Base-by-base conservation (phyloP, 352 stramenopile species). In the Pythium sp. region DNA sequence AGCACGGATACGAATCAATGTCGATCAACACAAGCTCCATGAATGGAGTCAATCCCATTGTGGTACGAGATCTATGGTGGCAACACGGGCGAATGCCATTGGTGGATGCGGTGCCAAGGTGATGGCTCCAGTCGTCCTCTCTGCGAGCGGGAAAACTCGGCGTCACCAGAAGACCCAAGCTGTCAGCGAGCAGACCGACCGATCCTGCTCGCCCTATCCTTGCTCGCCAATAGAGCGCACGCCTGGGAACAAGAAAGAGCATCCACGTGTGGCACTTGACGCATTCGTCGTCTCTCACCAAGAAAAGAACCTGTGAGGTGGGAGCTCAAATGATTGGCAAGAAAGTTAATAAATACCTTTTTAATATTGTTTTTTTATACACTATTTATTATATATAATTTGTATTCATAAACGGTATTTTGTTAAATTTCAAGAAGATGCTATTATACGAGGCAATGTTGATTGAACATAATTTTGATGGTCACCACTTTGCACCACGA, bases 71-170 rank as follows among this genome's bases (percentile, higher is more conserved):
- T n/a, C 22, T 58, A 9, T 18, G 24, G 24, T 24, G 34, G 24
- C 53, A 26, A 36, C 26, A 38, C 32, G 26, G 26, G 53, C 53
- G 18, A 26, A 12, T 24, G 24, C 15, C 24, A 58, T 58, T 58
- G 53, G 53, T 26, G 26, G 53, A 38, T 58, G 53, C 6, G 53
- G 53, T 58, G 28, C 53, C 53, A 24, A 51, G 43, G 22, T 9
- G 43, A 36, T 38, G 53, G 53, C 53, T 58, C 43, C 43, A 51
- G 43, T 51, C 43, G 14, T 30, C 53, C 53, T 58, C 53, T 58
- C 53, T 38, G 15, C 26, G 53, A 12, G 5, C 12, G 53, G 18
- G 53, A 22, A n/a, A 6, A 7, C 14, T 38, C 26, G 53, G 53
- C 26, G 53, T 58, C 53, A 58, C 26, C 9, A 30, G 14, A 15